Percentiles rank a stretch among this genome's conserved stretches.
phyloP scores from a whole-genome alignment of 83 land plant genomes.

The Picea engelmannii region DNA sequence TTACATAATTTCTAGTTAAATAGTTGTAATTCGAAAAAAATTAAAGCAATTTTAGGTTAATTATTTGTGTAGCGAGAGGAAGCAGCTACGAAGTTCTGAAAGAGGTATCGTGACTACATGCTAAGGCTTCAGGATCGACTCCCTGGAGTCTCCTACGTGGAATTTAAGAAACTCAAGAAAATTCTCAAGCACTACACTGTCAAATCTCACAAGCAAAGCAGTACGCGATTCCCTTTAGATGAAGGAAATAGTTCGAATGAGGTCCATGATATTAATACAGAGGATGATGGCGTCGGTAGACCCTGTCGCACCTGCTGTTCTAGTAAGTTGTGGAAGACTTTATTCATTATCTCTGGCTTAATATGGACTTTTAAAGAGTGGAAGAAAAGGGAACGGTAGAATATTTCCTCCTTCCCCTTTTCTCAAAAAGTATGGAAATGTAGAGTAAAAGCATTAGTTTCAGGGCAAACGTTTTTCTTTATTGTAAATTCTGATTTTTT shows the following conservation, averaged over 20 bases:
- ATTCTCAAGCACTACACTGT: constrained; percentile 5
- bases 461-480: too few relatives aligned
- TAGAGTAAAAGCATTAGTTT: too few relatives aligned
- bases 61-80: too few relatives aligned
- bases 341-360: too few relatives aligned
- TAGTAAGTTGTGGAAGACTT: not conserved
- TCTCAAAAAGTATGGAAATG: too few relatives aligned
- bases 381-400: too few relatives aligned
- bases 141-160: not conserved
- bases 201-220: not conserved
- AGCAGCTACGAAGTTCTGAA: not conserved
- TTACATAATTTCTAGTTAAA: too few relatives aligned
- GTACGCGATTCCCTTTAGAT: not conserved
- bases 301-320: not conserved
- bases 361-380: too few relatives aligned
- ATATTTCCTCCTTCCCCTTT: too few relatives aligned
- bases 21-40: too few relatives aligned
- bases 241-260: not conserved
- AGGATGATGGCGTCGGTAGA: not conserved
- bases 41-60: too few relatives aligned
- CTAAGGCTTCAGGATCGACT: not conserved
- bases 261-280: not conserved
- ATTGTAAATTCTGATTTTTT: too few relatives aligned
- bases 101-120: not conserved
- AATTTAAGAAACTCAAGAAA: constrained; percentile 9